These are phyloP conservation scores for Candolleomyces eurysporus DNA, from an alignment of 768 basidiomycete genomes.

Conservation along the genomic window DNA sequence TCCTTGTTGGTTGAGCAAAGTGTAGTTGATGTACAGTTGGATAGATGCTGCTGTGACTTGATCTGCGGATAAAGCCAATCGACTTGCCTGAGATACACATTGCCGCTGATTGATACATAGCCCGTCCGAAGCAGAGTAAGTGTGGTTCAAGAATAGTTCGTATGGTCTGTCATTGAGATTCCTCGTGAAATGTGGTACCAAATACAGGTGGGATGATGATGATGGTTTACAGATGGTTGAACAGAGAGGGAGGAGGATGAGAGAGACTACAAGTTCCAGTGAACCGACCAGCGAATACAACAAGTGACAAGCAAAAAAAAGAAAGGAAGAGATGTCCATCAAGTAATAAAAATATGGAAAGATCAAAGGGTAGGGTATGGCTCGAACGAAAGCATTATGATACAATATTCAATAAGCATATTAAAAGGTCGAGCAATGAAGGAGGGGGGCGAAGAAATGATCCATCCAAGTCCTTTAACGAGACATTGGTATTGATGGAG, in stretches of 20 bases:
- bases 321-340: neutral
- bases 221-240: constrained; percentile 6
- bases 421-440: neutral
- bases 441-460: neutral
- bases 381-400: constrained; percentile 6
- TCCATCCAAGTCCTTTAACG: neutral
- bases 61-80: no score
- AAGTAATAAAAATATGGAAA: constrained; percentile 3
- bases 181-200: constrained; percentile 4
- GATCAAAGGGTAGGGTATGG: constrained; percentile 2
- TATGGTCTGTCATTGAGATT: constrained; percentile 1
- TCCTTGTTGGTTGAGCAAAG: no score
- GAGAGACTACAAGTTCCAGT: neutral
- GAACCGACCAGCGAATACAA: neutral
- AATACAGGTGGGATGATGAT: neutral
- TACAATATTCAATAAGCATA: constrained; percentile 14
- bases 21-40: neutral
- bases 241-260: neutral
- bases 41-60: no score
- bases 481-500: constrained; percentile 7
- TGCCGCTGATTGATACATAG: neutral
- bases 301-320: neutral
- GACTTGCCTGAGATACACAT: neutral
- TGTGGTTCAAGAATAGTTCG: neutral
- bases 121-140: neutral